Evolutionary conservation across 495 filamentous ascomycete species (phyloP).

Genomic region (Penicillium pulvis): DNA sequence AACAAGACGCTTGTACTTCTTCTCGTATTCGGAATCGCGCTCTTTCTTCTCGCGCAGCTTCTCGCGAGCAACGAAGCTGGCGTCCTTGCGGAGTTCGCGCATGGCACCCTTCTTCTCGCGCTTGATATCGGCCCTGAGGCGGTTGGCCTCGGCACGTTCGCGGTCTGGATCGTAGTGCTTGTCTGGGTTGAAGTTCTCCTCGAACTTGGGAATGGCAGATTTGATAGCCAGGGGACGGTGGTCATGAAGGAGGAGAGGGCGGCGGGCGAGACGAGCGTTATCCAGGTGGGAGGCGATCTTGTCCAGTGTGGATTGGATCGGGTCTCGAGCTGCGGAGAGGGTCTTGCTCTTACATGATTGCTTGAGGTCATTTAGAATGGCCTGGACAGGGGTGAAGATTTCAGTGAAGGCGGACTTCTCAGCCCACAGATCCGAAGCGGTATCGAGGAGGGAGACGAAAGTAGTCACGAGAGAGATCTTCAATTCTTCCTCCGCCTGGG

Average conservation of each 20-base stretch:
- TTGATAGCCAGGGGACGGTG: conserved; percentile 89
- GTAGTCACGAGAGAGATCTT: conserved; percentile 63
- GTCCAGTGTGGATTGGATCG: conserved; percentile 38
- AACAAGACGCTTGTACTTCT: conserved; percentile 88
- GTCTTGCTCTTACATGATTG: conserved; percentile 54
- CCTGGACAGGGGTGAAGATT: conserved; percentile 63
- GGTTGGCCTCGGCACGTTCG: conserved; percentile 78
- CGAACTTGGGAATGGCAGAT: conserved; percentile 89
- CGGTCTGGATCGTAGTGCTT: conserved; percentile 94
- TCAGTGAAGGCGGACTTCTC: conserved; percentile 71
- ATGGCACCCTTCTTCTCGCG: conserved; percentile 93
- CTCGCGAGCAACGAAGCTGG: conserved; percentile 87
- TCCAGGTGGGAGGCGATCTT: conserved; percentile 52
- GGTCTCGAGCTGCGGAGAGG: conserved; percentile 38
- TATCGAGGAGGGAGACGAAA: conserved; percentile 56
- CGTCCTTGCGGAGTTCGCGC: conserved; percentile 92
- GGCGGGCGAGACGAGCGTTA: conserved; percentile 61
- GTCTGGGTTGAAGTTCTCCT: conserved; percentile 90
- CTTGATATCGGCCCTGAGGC: conserved; percentile 87
- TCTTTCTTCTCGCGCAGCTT: conserved; percentile 89
- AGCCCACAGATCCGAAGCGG: conserved; percentile 63
- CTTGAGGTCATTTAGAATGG: conserved; percentile 57
- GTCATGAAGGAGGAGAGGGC: conserved; percentile 84
- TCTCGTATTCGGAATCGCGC: conserved; percentile 84
- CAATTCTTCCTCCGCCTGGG: conserved; percentile 42